A percentile compares a stretch with the other conserved stretches of the same genome.
These are phyloP conservation scores for Metschnikowia shivogae DNA, from an alignment of 805 yeast genomes.

Conservation along the genomic window DNA sequence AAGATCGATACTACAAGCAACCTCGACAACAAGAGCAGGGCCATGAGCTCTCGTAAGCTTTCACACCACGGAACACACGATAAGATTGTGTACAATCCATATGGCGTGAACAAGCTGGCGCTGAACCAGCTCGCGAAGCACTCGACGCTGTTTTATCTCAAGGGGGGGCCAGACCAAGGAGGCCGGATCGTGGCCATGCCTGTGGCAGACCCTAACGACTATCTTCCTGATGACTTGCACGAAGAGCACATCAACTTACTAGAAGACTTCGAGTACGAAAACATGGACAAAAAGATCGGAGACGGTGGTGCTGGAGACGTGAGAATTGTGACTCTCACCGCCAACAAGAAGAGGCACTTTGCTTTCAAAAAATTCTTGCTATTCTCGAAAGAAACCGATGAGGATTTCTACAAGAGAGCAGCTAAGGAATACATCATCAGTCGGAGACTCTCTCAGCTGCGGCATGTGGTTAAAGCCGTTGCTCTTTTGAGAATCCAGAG, in stretches of 20 bases:
- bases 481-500: slow-evolving; percentile 57
- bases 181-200: slow-evolving; percentile 56
- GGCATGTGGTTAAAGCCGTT: slow-evolving; percentile 57
- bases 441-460: slow-evolving; percentile 46
- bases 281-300: slow-evolving; percentile 48
- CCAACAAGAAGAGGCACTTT: slow-evolving; percentile 43
- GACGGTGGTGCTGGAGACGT: slow-evolving; percentile 73
- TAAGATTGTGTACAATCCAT: slow-evolving; percentile 62
- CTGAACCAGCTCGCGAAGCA: slow-evolving; percentile 21
- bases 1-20: slow-evolving; percentile 35
- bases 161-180: slow-evolving; percentile 37
- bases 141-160: slow-evolving; percentile 22
- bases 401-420: slow-evolving; percentile 62
- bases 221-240: slow-evolving; percentile 50
- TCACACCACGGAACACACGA: slow-evolving; percentile 23
- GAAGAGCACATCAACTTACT: slow-evolving; percentile 46
- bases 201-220: slow-evolving; percentile 61
- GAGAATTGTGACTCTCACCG: slow-evolving; percentile 35
- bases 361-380: slow-evolving; percentile 66
- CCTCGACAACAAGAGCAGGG: slow-evolving; percentile 19
- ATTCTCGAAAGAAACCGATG: slow-evolving; percentile 58
- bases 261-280: slow-evolving; percentile 51
- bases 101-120: slow-evolving; percentile 44
- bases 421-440: slow-evolving; percentile 61
- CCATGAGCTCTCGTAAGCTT: slow-evolving; percentile 5